A percentile compares a stretch with the other conserved stretches of the same genome.
phyloP scores from a whole-genome alignment of 2,329 filamentous ascomycete genomes.

The Sclerotiophoma versabilis region DNA sequence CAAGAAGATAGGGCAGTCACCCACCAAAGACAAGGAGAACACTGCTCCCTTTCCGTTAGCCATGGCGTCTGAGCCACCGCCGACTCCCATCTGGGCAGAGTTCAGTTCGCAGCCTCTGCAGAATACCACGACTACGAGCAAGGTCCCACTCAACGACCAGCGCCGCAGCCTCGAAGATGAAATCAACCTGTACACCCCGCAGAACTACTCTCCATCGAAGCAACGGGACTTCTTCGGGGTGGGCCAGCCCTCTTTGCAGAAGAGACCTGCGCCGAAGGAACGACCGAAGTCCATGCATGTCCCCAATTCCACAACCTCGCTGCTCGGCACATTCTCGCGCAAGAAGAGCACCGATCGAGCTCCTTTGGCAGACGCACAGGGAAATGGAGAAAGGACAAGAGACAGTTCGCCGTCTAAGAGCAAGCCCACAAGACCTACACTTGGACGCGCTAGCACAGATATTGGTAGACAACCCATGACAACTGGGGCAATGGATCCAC shows the following conservation, averaged over 20 bases:
- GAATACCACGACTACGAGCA: conserved; percentile 47
- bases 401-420: conserved; percentile 33
- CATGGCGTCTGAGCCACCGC: conserved; percentile 41
- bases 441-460: conserved; percentile 42
- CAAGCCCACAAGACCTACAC: conserved; percentile 25
- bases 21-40: conserved; percentile 76
- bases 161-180: conserved; percentile 60
- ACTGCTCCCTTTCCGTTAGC: conserved; percentile 65
- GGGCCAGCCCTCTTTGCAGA: conserved; percentile 54
- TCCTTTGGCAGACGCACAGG: conserved; percentile 44
- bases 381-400: conserved; percentile 38
- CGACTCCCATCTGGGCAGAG: conserved; percentile 82
- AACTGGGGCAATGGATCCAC: conserved; percentile 23
- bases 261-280: conserved; percentile 42
- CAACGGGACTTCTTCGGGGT: conserved; percentile 67
- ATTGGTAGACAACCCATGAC: conserved; percentile 22
- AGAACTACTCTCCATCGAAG: conserved; percentile 66
- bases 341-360: conserved; percentile 46
- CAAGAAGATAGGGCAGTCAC: conserved; percentile 63
- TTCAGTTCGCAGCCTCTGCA: conserved; percentile 60
- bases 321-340: conserved; percentile 50
- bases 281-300: conserved; percentile 62
- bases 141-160: conserved; percentile 54
- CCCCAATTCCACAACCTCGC: conserved; percentile 50
- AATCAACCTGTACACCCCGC: conserved; percentile 65